phyloP scores from a whole-genome alignment of 768 basidiomycete species.

The Lyophyllum atratum region DNA sequence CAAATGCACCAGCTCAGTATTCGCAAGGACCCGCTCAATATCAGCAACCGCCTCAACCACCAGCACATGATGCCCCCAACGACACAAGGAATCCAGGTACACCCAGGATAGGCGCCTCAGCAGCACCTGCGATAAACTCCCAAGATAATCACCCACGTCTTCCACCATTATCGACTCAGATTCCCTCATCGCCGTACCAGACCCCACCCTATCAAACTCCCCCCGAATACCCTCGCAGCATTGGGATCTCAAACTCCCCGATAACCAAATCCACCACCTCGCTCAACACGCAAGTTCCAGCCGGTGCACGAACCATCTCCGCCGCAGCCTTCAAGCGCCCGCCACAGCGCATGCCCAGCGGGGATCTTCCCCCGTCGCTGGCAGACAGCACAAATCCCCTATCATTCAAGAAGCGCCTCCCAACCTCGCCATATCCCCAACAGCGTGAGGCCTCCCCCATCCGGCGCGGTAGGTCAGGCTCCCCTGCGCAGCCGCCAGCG shows the following conservation, averaged over 20 bases:
- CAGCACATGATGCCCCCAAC: constrained; percentile 4
- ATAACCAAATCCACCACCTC: constrained; percentile 18
- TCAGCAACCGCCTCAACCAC: background rate
- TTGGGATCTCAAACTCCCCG: constrained; percentile 17
- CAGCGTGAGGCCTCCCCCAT: constrained; percentile 19
- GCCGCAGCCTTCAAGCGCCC: constrained; percentile 75
- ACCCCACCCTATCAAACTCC: constrained; percentile 46
- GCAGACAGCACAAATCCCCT: constrained; percentile 48
- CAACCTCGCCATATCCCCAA: constrained; percentile 43
- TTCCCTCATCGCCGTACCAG: constrained; percentile 25
- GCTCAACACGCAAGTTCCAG: constrained; percentile 20
- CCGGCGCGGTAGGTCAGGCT: constrained; percentile 11
- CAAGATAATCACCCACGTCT: constrained; percentile 13
- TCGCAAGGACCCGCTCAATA: constrained; percentile 4
- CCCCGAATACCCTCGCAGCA: constrained; percentile 43
- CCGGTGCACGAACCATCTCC: constrained; percentile 62
- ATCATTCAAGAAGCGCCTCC: constrained; percentile 49
- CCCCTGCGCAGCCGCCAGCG: constrained; percentile 14
- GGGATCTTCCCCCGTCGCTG: constrained; percentile 23
- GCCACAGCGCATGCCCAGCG: constrained; percentile 29
- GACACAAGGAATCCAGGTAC: background rate
- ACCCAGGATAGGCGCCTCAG: background rate
- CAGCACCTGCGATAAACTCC: background rate
- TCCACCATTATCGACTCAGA: constrained; percentile 5
- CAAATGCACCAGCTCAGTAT: background rate